Evolutionary conservation across 768 basidiomycete genomes (phyloP).

Genomic region (Butyriboletus loyo): DNA sequence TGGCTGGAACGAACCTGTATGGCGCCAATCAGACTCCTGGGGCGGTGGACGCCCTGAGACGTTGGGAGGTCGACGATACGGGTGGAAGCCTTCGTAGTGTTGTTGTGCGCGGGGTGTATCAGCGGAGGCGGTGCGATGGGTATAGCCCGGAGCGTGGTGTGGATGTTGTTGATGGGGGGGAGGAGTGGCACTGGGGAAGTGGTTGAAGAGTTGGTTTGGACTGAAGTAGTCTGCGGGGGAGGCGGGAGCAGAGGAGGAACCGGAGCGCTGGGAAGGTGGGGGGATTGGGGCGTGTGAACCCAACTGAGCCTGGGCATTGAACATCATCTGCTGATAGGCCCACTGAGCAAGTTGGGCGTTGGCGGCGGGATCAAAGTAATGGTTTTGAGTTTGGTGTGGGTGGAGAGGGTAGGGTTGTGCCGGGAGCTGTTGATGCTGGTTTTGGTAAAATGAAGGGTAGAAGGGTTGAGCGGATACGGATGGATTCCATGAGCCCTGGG

Average conservation of each 20-base stretch:
- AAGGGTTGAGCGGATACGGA: slow-evolving; percentile 66
- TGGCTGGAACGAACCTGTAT: slow-evolving; percentile 53
- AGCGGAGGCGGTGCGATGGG: slow-evolving; percentile 37
- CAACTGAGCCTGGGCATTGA: slow-evolving; percentile 51
- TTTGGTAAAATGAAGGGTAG: slow-evolving; percentile 78
- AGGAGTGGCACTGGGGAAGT: slow-evolving; percentile 69
- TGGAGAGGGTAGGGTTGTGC: slow-evolving; percentile 48
- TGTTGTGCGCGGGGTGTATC: slow-evolving; percentile 21
- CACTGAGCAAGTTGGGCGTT: slow-evolving; percentile 79
- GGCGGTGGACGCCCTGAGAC: slow-evolving; percentile 29
- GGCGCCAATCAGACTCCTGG: slow-evolving; percentile 47
- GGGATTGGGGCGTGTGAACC: slow-evolving; percentile 33
- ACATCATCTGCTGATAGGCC: slow-evolving; percentile 93
- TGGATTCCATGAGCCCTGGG: slow-evolving; percentile 69
- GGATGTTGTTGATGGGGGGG: slow-evolving; percentile 53
- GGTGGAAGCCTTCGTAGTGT: slow-evolving; percentile 64
- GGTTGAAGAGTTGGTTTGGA: slow-evolving; percentile 59
- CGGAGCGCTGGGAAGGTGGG: slow-evolving; percentile 36
- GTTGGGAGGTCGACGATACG: slow-evolving; percentile 67
- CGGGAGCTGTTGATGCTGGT: slow-evolving; percentile 56
- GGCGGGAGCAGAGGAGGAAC: slow-evolving; percentile 36
- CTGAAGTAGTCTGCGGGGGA: slow-evolving; percentile 54
- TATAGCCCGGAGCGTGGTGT: slow-evolving; percentile 33
- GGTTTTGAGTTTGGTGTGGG: slow-evolving; percentile 42
- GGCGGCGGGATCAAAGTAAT: slow-evolving; percentile 73